Conservation (phyloP, 2,329 filamentous ascomycete genomes). For the Herpotrichia juniperi region DNA sequence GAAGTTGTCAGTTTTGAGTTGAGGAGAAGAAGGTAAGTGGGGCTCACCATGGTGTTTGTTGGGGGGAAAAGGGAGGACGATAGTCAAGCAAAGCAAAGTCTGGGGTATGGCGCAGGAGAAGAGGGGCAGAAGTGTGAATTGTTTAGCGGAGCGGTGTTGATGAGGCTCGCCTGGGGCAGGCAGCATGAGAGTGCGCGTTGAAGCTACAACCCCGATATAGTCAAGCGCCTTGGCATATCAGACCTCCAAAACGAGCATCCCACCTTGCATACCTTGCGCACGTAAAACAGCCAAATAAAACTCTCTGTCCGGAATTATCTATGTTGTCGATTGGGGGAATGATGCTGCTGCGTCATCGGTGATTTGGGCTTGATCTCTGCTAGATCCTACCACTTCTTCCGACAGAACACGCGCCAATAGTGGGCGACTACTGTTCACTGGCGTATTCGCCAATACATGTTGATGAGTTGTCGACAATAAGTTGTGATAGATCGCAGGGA, state of each 20-base stretch:
- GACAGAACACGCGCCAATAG: conserved; percentile 33
- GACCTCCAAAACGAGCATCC: conserved; percentile 1
- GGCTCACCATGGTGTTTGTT: conserved; percentile 36
- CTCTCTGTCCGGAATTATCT: neutral
- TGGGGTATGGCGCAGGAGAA: conserved; percentile 6
- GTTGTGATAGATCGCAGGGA: conserved; percentile 26
- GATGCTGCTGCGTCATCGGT: conserved; percentile 1
- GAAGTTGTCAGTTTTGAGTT: conserved; percentile 25
- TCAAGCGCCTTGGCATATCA: conserved; percentile 17
- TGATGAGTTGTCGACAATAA: conserved; percentile 46
- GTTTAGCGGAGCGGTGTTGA: conserved; percentile 5
- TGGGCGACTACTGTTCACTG: conserved; percentile 21
- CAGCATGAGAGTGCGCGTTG: conserved; percentile 38
- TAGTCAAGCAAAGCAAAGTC: neutral
- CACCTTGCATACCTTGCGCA: neutral
- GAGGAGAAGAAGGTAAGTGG: conserved; percentile 10
- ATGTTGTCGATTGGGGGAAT: neutral
- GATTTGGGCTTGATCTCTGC: conserved; percentile 9
- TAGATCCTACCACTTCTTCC: conserved; percentile 18
- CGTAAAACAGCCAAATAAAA: neutral
- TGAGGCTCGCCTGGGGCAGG: conserved; percentile 24
- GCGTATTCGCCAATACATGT: conserved; percentile 36
- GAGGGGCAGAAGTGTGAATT: conserved; percentile 10
- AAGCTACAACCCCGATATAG: conserved; percentile 20
- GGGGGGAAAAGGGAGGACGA: conserved; percentile 13